Evolutionary conservation across 1,139 yeast species (phyloP), one percentile per base, ranked within the genome.

Genomic region (Kazachstania sp.): DNA sequence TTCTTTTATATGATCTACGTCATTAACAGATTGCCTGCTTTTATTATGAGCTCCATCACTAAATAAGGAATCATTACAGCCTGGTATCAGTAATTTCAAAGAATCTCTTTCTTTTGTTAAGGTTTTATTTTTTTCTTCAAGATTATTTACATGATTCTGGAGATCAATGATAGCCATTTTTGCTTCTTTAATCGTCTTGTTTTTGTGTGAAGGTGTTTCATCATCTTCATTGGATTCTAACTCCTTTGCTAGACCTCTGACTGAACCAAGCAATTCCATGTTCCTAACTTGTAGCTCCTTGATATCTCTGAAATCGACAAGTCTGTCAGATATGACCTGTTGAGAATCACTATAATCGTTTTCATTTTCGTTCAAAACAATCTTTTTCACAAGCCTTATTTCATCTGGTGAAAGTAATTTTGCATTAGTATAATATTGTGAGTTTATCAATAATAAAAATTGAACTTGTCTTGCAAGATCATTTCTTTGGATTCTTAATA

Each of bases 381-480:
- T 54, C 38, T 67, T 66, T 38, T 63, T 64, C 15, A 70, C 59
- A 13, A 79, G 78, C 31, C 69, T 70, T 54, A 74, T 73, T 58
- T 86, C 95, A 29, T 73, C 71, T 1, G 74, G 67, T 9, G 80
- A 70, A 34, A 86, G 68, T 5, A 88, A 85, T 35, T 76, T 76
- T 35, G 71, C 74, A 36, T 65, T 60, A 37, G 71, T 70, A 12
- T 74, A 77, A 42, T 80, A 72, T 12, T 79, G 71, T 47, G 83
- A 77, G 6, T 82, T 72, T 59, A 86, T 90, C 12, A 83, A 76
- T 45, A 90, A 71, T 44, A 87, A 72, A 48, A 75, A 76, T 55
- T 86, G 86, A 16, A 92, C 75, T 63, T 92, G 97, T 39, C 83
- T 77, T 8, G 94, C 86, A 37, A 88, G 70, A 58, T 90, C 97